phyloP scores from a whole-genome alignment of 495 filamentous ascomycete genomes.

The Aspergillus funiculosus region DNA sequence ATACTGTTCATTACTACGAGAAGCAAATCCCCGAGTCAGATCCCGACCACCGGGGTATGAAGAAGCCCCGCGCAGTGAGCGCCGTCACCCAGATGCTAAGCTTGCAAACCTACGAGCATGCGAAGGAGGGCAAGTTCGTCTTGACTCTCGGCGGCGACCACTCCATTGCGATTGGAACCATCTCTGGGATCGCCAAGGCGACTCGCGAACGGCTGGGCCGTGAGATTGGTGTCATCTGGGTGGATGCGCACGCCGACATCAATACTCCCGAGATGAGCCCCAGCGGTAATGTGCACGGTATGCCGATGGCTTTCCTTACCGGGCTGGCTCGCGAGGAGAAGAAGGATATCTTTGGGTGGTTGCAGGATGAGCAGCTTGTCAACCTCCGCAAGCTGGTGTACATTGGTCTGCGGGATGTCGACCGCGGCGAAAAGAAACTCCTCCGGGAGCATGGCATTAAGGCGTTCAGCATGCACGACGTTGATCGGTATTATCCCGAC shows the following conservation, averaged over 20 bases:
- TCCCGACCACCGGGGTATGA: conserved; percentile 82
- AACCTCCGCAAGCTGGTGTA: conserved; percentile 89
- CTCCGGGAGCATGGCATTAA: conserved; percentile 83
- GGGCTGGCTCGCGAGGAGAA: conserved; percentile 68
- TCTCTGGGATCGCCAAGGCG: conserved; percentile 78
- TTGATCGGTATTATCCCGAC: conserved; percentile 63
- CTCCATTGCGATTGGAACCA: conserved; percentile 89
- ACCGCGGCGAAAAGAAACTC: conserved; percentile 84
- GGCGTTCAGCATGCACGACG: conserved; percentile 98
- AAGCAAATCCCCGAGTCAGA: conserved; percentile 61
- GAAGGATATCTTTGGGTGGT: conserved; percentile 81
- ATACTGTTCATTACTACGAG: conserved; percentile 75
- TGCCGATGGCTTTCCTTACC: conserved; percentile 92
- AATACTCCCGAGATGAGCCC: conserved; percentile 87
- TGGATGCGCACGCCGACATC: conserved; percentile 97
- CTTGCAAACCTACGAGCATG: conserved; percentile 81
- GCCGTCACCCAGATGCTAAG: conserved; percentile 76
- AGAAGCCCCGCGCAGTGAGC: conserved; percentile 82
- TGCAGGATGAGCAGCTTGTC: conserved; percentile 57
- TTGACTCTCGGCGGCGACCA: conserved; percentile 95
- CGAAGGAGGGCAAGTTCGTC: conserved; percentile 77
- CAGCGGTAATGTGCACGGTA: conserved; percentile 95
- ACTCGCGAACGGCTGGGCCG: conserved; percentile 72
- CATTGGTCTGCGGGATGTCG: conserved; percentile 91
- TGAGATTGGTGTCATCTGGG: conserved; percentile 94